These are phyloP conservation scores for Elsinoe necatrix DNA, from an alignment of 2,329 filamentous ascomycete genomes.

Conservation along the genomic window DNA sequence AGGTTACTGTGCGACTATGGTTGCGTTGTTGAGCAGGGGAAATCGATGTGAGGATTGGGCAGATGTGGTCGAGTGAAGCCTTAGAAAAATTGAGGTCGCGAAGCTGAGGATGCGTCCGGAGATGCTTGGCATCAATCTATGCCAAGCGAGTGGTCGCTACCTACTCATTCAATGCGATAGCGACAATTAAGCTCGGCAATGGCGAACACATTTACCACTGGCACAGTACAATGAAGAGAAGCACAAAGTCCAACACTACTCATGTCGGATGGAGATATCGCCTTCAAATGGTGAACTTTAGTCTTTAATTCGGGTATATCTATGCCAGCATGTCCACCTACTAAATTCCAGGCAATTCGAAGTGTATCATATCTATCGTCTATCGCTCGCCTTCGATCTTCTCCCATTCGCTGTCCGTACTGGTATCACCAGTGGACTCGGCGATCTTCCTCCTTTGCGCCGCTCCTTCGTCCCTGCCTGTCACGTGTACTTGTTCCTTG, in stretches of 20 bases:
- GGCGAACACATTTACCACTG: too few species aligned
- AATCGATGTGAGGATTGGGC: background rate
- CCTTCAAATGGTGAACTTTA: too few species aligned
- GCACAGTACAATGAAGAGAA: too few species aligned
- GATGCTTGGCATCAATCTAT: constrained; percentile 4
- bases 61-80: background rate
- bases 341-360: background rate
- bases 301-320: constrained; percentile 15
- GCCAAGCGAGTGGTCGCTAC: constrained; percentile 2
- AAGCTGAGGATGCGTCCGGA: background rate
- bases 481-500: background rate
- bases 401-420: constrained; percentile 97
- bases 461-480: background rate
- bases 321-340: background rate
- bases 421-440: constrained; percentile 28
- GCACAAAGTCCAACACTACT: too few species aligned
- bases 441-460: constrained; percentile 19
- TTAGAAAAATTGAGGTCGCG: constrained; percentile 10
- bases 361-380: background rate
- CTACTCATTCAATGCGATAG: too few species aligned
- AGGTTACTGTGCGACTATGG: background rate
- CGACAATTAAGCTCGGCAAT: too few species aligned
- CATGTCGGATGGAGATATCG: too few species aligned
- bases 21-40: background rate
- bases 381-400: constrained; percentile 65